Conservation (phyloP, 305 asterid species). For the Fraxinus paxiana region DNA sequence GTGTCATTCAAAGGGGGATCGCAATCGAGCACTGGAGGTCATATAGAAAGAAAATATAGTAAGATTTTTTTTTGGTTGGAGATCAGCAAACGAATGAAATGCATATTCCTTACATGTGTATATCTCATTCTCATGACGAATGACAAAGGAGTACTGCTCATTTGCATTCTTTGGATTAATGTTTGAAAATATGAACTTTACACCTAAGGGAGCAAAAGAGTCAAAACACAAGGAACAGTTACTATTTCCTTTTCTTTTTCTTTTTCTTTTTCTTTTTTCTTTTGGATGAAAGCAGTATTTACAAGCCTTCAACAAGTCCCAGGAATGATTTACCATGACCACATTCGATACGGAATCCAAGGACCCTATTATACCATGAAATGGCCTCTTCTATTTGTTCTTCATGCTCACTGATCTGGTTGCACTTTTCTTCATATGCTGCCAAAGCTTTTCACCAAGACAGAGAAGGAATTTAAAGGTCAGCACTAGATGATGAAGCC, state of each 20-base stretch:
- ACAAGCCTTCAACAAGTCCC: constrained; percentile 17
- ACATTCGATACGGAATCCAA: constrained; percentile 79
- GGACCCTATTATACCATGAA: constrained; percentile 79
- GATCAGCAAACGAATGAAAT: constrained; percentile 12
- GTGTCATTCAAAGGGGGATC: constrained; percentile 63
- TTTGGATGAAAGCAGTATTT: not conserved
- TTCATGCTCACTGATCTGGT: constrained; percentile 40
- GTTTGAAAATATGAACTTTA: constrained; percentile 77
- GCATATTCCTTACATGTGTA: constrained; percentile 60
- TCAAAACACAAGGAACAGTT: constrained; percentile 18
- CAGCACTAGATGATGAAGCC: constrained; percentile 9
- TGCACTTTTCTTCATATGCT: constrained; percentile 48
- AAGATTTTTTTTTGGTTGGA: constrained; percentile 6
- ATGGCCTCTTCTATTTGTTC: constrained; percentile 73
- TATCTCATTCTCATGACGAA: constrained; percentile 67
- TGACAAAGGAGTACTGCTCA: constrained; percentile 65
- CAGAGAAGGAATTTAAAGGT: constrained; percentile 14
- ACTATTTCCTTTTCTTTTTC: not conserved
- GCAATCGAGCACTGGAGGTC: constrained; percentile 66
- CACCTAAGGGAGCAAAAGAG: constrained; percentile 47
- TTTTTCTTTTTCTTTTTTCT: not conserved
- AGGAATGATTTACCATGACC: constrained; percentile 59
- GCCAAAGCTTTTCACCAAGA: constrained; percentile 45
- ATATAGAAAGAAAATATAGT: not conserved
- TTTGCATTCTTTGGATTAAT: constrained; percentile 51